A percentile compares a stretch with the other conserved stretches of the same genome.
Evolutionary conservation across 768 basidiomycete species (phyloP).

Genomic region (Boletellus sp.): DNA sequence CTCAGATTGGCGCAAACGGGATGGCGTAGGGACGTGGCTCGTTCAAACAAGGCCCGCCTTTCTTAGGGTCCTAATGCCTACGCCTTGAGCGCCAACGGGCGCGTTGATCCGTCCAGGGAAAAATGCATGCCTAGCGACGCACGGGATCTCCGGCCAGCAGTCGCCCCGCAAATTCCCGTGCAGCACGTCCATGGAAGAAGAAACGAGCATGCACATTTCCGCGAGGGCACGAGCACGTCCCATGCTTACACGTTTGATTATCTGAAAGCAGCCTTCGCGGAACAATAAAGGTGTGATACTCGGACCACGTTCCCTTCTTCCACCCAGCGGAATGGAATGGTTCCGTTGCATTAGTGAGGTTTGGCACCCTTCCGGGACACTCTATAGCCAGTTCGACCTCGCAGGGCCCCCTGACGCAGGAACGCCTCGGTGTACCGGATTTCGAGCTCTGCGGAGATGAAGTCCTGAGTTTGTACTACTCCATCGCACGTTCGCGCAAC

Average conservation of each 20-base stretch:
- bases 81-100: conserved; percentile 1
- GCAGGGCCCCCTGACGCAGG: conserved; percentile 17
- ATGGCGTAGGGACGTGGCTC: not conserved
- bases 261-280: conserved; percentile 12
- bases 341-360: conserved; percentile 6
- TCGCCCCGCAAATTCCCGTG: conserved; percentile 12
- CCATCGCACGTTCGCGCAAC: conserved; percentile 26
- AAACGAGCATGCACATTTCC: conserved; percentile 17
- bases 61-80: not conserved
- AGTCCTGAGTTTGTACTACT: conserved; percentile 15
- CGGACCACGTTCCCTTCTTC: conserved; percentile 8
- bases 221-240: conserved; percentile 4
- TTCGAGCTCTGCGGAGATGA: conserved; percentile 28
- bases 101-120: conserved; percentile 3
- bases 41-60: not conserved
- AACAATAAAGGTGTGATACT: conserved; percentile 9
- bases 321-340: conserved; percentile 13
- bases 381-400: conserved; percentile 24
- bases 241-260: conserved; percentile 9
- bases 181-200: conserved; percentile 6
- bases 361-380: conserved; percentile 14
- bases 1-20: conserved; percentile 17
- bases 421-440: conserved; percentile 28
- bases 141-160: conserved; percentile 7
- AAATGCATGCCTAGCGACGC: not conserved